Evolutionary conservation across 1,284 basidiomycete species (phyloP).

Genomic region (Trichosporon coremiiforme): DNA sequence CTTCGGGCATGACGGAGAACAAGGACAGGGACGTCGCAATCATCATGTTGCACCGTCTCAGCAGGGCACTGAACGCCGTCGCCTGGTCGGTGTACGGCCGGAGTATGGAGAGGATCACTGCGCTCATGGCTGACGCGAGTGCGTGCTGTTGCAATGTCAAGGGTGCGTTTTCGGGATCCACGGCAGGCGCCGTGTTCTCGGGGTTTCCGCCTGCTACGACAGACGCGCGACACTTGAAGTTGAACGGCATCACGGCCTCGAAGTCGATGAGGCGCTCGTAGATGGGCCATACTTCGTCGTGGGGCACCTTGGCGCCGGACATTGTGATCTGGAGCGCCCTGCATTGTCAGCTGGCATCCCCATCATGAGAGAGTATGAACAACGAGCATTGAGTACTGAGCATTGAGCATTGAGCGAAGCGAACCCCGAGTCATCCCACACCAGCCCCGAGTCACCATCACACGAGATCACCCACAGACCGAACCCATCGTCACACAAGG

Average conservation of each 20-base stretch:
- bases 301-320: slow-evolving; percentile 5
- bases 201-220: slow-evolving; percentile 6
- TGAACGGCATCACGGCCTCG: slow-evolving; percentile 12
- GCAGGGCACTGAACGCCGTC: not conserved
- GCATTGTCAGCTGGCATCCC: not conserved
- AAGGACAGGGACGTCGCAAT: not conserved
- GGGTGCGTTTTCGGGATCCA: slow-evolving; percentile 7
- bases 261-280: slow-evolving; percentile 18
- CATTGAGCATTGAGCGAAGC: no score
- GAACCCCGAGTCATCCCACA: no score
- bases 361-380: no score
- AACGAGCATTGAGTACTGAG: no score
- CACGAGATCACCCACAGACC: no score
- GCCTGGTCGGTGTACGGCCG: slow-evolving; percentile 12
- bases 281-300: slow-evolving; percentile 3
- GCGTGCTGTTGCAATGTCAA: slow-evolving; percentile 15
- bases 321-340: slow-evolving; percentile 13
- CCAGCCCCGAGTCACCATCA: no score
- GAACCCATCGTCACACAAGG: no score
- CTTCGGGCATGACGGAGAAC: slow-evolving; percentile 15
- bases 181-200: slow-evolving; percentile 8
- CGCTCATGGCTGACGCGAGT: not conserved
- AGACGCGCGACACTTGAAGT: slow-evolving; percentile 6
- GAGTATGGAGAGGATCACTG: slow-evolving; percentile 3
- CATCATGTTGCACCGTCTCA: slow-evolving; percentile 15